phyloP scores from a whole-genome alignment of 2,329 filamentous ascomycete genomes.

The Verticillium nonalfalfae region DNA sequence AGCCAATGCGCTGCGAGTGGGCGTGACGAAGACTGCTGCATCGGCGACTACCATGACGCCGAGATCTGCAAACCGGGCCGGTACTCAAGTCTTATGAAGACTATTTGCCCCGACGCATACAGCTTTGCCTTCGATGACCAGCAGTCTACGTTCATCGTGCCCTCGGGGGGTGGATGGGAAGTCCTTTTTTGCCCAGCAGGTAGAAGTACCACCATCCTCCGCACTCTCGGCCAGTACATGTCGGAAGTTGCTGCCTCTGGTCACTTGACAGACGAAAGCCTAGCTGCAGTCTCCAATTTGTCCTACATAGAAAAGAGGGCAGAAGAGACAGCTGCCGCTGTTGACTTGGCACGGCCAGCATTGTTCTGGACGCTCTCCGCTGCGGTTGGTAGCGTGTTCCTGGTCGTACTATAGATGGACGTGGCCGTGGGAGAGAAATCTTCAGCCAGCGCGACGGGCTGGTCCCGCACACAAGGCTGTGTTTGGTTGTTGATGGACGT shows the following conservation, averaged over 20 bases:
- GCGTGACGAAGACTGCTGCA: constrained; percentile 66
- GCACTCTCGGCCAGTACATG: constrained; percentile 43
- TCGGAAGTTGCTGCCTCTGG: constrained; percentile 37
- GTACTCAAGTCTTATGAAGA: constrained; percentile 66
- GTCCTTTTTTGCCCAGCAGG: constrained; percentile 69
- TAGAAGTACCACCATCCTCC: constrained; percentile 52
- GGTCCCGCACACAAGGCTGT: constrained; percentile 6
- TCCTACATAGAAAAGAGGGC: constrained; percentile 12
- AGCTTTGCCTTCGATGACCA: constrained; percentile 63
- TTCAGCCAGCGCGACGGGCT: constrained; percentile 5
- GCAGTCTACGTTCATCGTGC: constrained; percentile 55
- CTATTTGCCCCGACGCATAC: constrained; percentile 77
- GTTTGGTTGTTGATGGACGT: background rate
- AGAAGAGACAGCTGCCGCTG: constrained; percentile 6
- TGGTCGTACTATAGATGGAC: background rate
- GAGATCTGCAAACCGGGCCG: constrained; percentile 58
- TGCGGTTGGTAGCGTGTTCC: background rate
- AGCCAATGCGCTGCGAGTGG: constrained; percentile 69
- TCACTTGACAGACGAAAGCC: constrained; percentile 23
- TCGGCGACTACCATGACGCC: constrained; percentile 59
- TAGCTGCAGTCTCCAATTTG: constrained; percentile 10
- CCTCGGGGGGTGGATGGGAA: constrained; percentile 68
- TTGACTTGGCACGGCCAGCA: background rate
- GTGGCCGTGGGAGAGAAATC: background rate
- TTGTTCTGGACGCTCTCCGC: constrained; percentile 3